Conservation (phyloP, 495 filamentous ascomycete genomes). For the Amphirosellinia nigrospora region DNA sequence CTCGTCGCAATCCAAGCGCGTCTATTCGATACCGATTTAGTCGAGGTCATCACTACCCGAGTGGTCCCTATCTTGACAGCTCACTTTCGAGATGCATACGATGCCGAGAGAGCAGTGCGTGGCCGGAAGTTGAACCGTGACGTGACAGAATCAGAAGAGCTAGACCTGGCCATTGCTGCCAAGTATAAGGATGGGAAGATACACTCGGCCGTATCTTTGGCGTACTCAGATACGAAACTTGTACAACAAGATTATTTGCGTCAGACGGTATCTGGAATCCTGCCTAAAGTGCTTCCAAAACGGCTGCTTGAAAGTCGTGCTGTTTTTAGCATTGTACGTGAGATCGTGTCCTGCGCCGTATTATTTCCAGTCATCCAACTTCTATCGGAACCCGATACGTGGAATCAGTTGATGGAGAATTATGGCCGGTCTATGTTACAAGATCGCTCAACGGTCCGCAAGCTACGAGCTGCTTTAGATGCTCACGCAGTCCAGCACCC, state of each 20-base stretch:
- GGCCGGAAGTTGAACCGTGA: slow-evolving; percentile 85
- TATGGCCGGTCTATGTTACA: slow-evolving; percentile 87
- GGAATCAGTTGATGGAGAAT: slow-evolving; percentile 94
- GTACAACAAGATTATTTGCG: slow-evolving; percentile 89
- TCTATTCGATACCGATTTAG: slow-evolving; percentile 73
- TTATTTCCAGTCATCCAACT: slow-evolving; percentile 73
- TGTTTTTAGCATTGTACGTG: slow-evolving; percentile 79
- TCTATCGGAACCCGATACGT: slow-evolving; percentile 88
- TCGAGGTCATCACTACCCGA: slow-evolving; percentile 78
- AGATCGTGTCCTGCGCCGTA: slow-evolving; percentile 82
- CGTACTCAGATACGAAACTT: slow-evolving; percentile 78
- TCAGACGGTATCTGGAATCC: slow-evolving; percentile 66
- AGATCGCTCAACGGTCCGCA: slow-evolving; percentile 93
- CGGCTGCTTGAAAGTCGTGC: slow-evolving; percentile 77
- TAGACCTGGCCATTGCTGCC: slow-evolving; percentile 89
- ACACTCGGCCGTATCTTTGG: slow-evolving; percentile 85
- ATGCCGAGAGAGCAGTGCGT: slow-evolving; percentile 85
- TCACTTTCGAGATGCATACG: slow-evolving; percentile 88
- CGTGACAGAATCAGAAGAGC: slow-evolving; percentile 94
- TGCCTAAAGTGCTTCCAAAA: slow-evolving; percentile 78
- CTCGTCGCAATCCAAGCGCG: slow-evolving; percentile 72
- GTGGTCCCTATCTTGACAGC: slow-evolving; percentile 89
- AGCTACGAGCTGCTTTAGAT: slow-evolving; percentile 90
- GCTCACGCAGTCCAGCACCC: slow-evolving; percentile 86
- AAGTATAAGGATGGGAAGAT: slow-evolving; percentile 91